Evolutionary conservation across 805 yeast genomes (phyloP).

Genomic region (Wickerhamiella australiensis): DNA sequence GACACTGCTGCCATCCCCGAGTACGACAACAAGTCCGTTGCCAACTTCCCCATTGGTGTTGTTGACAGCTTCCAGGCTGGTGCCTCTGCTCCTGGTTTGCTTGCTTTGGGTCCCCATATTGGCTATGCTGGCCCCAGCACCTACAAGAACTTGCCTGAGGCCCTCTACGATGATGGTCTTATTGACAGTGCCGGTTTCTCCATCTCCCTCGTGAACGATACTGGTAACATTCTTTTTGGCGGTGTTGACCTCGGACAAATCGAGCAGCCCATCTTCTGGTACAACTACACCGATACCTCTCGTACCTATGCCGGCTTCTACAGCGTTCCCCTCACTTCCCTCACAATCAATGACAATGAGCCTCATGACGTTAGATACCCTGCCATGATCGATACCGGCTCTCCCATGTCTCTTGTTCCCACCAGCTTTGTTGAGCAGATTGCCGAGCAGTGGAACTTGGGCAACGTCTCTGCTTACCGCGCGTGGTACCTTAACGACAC

Average conservation of each 20-base stretch:
- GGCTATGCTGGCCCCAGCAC: conserved; percentile 20
- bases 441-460: conserved; percentile 22
- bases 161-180: conserved; percentile 19
- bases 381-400: conserved; percentile 26
- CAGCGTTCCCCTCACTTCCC: conserved; percentile 18
- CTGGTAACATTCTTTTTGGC: conserved; percentile 27
- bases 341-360: conserved; percentile 18
- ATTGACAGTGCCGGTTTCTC: conserved; percentile 22
- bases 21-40: conserved; percentile 15
- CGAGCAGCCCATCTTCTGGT: conserved; percentile 24
- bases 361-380: conserved; percentile 18
- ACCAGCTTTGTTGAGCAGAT: conserved; percentile 24
- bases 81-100: conserved; percentile 23
- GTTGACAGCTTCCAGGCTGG: conserved; percentile 20
- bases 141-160: conserved; percentile 21
- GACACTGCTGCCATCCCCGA: conserved; percentile 23
- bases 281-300: conserved; percentile 14
- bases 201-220: conserved; percentile 18
- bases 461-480: conserved; percentile 21
- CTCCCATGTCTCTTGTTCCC: conserved; percentile 26
- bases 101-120: conserved; percentile 24
- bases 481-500: conserved; percentile 21
- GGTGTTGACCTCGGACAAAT: conserved; percentile 23
- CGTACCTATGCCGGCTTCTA: conserved; percentile 14
- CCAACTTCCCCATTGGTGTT: conserved; percentile 25